Evolutionary conservation across 345 rosid genomes (phyloP), one percentile per base, ranked within the genome.

Genomic region (Fremontodendron californicum): DNA sequence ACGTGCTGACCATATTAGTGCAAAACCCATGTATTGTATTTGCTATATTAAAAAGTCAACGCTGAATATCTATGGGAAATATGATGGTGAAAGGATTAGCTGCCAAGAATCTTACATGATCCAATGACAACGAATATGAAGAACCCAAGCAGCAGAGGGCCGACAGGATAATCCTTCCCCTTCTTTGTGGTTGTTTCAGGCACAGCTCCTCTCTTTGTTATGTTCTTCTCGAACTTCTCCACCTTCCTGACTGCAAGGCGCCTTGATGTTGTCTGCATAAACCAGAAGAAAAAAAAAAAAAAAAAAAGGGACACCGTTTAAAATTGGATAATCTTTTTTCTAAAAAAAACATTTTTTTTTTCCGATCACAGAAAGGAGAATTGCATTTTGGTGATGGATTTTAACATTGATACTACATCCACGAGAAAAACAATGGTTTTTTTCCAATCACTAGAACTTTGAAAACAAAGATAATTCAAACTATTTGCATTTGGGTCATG

Each of bases 71-170:
- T 9, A 31, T 9, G 29, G n/a, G 12, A 62, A 76, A 42, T 15
- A 65, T 39, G 19, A 48, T 23, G 10, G 46, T n/a, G 10, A 33
- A 75, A 35, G 46, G 61, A 35, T 72, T 33, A n/a, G 39, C 46
- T 64, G 74, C 49, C 7, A 49, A 37, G 55, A 70, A 48, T 70
- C 92, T 84, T 19, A 96, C 99, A 93, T 79, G 99, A 96, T 15
- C 99, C 99, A 69, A 93, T 89, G 87, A 92, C 97, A 13, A 96
- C 96, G 46, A 95, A 95, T 11, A 96, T 67, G 75, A 96, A 96
- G 92, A 96, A 96, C 4, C 98, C 99, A 18, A 95, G 96, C 13
- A 95, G 83, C 65, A 95, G 19, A 1, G 99, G 99, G 18, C 97
- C 97, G 9, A 93, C 97, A 2, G 99, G 94, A 78, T 89, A 95